phyloP scores from a whole-genome alignment of 352 stramenopile genomes.

The Phytophthora quininea region DNA sequence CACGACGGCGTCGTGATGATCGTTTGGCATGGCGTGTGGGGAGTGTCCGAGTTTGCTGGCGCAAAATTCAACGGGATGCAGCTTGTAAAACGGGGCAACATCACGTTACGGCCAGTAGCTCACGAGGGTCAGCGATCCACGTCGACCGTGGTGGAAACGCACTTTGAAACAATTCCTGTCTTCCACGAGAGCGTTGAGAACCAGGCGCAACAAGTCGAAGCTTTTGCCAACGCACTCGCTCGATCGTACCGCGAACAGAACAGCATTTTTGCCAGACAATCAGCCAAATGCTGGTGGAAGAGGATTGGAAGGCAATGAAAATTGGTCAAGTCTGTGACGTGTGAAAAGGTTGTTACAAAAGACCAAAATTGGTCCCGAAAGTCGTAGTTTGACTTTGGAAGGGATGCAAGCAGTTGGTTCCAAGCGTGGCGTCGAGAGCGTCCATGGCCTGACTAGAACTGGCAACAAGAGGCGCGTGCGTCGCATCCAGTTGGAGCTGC shows the following conservation, averaged over 20 bases:
- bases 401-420: too few species aligned
- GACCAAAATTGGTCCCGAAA: too few species aligned
- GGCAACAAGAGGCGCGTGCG: slow-evolving; percentile 24
- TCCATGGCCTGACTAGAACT: background rate
- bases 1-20: slow-evolving; percentile 32
- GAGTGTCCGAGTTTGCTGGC: slow-evolving; percentile 35
- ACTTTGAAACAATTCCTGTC: slow-evolving; percentile 45
- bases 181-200: slow-evolving; percentile 45
- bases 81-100: slow-evolving; percentile 29
- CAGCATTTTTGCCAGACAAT: slow-evolving; percentile 27
- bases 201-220: slow-evolving; percentile 18
- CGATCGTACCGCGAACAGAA: slow-evolving; percentile 24
- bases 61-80: slow-evolving; percentile 37
- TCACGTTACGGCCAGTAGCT: slow-evolving; percentile 14
- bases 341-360: too few species aligned
- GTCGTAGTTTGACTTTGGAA: too few species aligned
- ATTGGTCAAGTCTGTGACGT: background rate
- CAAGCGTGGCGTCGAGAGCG: too few species aligned
- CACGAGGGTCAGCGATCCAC: slow-evolving; percentile 1
- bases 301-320: slow-evolving; percentile 36
- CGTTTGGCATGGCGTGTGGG: slow-evolving; percentile 35
- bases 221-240: slow-evolving; percentile 24
- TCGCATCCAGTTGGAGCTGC: slow-evolving; percentile 34
- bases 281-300: slow-evolving; percentile 35
- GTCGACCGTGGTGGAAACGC: slow-evolving; percentile 45